Evolutionary conservation across 805 yeast species (phyloP), one percentile per base, ranked within the genome.

Genomic region (Metschnikowia arizonensis): DNA sequence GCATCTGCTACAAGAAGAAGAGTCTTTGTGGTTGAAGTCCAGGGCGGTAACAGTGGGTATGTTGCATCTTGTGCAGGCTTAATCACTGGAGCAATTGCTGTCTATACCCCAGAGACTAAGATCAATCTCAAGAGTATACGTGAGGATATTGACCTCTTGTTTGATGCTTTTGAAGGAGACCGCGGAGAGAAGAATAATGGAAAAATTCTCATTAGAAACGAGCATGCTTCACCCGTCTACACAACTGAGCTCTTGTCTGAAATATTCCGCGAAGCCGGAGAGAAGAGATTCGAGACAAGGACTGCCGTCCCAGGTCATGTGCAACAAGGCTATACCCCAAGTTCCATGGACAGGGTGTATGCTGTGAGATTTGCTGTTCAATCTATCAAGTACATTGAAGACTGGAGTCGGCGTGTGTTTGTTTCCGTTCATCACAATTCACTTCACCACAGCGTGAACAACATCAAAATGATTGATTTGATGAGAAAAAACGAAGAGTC

Each of bases 261-360:
- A 50, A 87, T 93, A 47, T 83, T 91, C 57, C 81, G 82, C 49
- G 85, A 85, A 59, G 90, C 88, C 58, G 82, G 89, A 29, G 66
- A 76, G 31, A 87, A 85, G 39, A 76, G 74, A 53, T 93, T 87
- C 62, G 97, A 90, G 58, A 85, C 93, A 14, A 83, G 95, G 64
- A 89, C 96, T 4, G 98, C 98, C 12, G 81, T 90, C 49, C 99
- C 99, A 23, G 99, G 99, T 25, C 98, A 91, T 62, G 93, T 91
- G 47, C 99, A 93, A 74, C 99, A 93, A 69, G 99, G 99, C 63
- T 93, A 90, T 49, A 78, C 81, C 44, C 99, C 99, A 41, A 83
- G 96, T 6, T 88, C 98, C 5, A 85, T 90, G 72, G 99, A 93
- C 64, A 81, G 98, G 65, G 83, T 89, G 31, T 78, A 83, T 53